phyloP scores from a whole-genome alignment of 2,329 filamentous ascomycete genomes.

The Raffaelea deltoideospora region DNA sequence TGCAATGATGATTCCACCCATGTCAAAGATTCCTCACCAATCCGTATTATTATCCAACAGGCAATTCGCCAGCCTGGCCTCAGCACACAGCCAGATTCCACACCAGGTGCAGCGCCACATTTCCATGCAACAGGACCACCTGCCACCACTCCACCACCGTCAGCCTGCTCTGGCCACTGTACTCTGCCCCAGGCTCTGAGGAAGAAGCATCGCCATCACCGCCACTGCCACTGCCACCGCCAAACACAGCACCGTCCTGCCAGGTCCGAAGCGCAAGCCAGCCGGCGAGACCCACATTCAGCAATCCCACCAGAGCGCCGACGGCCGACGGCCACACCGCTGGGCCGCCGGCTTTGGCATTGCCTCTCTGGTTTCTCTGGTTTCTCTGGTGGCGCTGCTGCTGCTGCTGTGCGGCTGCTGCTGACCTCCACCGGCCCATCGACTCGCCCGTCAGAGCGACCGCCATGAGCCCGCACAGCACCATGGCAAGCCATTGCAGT shows the following conservation, averaged over 20 bases:
- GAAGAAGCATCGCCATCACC: background rate
- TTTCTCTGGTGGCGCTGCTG: too few species aligned
- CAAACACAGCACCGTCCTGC: background rate
- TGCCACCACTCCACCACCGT: conserved; percentile 4
- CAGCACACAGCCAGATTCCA: conserved; percentile 4
- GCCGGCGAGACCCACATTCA: conserved; percentile 3
- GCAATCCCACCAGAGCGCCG: conserved; percentile 5
- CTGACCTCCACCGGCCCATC: background rate
- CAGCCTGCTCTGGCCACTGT: background rate
- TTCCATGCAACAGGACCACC: conserved; percentile 7
- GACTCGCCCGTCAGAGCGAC: conserved; percentile 3
- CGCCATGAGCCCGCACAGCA: conserved; percentile 5
- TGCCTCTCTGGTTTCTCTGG: too few species aligned
- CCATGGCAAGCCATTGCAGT: conserved; percentile 4
- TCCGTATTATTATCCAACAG: too few species aligned
- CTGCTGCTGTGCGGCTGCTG: background rate
- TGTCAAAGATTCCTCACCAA: too few species aligned
- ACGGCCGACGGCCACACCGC: background rate
- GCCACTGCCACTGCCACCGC: background rate
- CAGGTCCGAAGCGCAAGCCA: conserved; percentile 7
- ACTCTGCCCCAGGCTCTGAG: too few species aligned
- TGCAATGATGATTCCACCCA: too few species aligned
- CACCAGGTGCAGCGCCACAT: conserved; percentile 5
- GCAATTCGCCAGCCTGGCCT: too few species aligned
- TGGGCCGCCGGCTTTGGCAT: background rate